Conservation (phyloP, 176 grass and related monocot genomes). For the Ensete ventricosum region DNA sequence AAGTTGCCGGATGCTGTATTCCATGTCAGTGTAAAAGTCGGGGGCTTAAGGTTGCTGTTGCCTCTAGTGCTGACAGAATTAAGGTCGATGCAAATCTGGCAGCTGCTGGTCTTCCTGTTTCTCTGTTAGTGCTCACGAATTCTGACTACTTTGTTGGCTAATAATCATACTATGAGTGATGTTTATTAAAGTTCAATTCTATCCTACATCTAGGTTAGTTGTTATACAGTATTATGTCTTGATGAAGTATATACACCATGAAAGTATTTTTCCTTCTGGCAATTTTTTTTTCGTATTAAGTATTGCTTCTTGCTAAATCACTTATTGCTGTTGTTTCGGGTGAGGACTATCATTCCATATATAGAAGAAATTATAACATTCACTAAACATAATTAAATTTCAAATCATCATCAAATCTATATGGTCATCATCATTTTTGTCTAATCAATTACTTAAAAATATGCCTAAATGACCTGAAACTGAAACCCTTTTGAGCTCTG, state of each 20-base stretch:
- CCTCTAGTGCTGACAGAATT: slow-evolving; percentile 89
- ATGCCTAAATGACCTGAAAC: no score
- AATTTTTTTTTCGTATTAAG: not conserved
- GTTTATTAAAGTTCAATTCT: not conserved
- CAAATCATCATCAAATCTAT: no score
- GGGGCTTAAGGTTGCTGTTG: slow-evolving; percentile 91
- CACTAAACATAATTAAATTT: no score
- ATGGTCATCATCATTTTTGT: no score
- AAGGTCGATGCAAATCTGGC: slow-evolving; percentile 94
- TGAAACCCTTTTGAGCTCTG: no score
- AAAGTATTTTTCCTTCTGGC: not conserved
- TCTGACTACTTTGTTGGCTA: not conserved
- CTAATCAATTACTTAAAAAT: no score
- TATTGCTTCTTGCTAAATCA: no score
- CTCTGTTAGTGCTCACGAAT: slow-evolving; percentile 47
- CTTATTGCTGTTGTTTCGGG: no score
- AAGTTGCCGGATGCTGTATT: slow-evolving; percentile 9
- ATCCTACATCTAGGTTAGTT: not conserved
- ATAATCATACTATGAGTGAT: not conserved
- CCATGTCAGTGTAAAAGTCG: slow-evolving; percentile 67
- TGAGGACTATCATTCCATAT: no score
- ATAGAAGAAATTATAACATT: no score
- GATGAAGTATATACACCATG: not conserved
- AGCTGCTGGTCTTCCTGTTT: slow-evolving; percentile 63
- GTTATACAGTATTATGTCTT: not conserved